These are phyloP conservation scores for Helminthosporium solani DNA, from an alignment of 2,329 filamentous ascomycete genomes.

Conservation along the genomic window DNA sequence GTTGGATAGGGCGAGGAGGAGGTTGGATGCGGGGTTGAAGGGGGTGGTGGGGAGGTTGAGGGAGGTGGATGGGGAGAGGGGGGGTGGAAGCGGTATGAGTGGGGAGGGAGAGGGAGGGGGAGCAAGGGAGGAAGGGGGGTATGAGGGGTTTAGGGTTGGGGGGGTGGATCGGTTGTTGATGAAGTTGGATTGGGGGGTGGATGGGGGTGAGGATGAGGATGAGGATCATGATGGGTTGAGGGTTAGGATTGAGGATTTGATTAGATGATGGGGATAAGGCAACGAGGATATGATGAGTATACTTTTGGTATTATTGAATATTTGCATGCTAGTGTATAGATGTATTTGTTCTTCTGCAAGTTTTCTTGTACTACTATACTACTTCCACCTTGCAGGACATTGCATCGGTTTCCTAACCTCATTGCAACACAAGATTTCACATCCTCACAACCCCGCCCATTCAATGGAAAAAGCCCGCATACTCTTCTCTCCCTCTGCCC, in stretches of 20 bases:
- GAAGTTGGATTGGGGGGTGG: conserved; percentile 72
- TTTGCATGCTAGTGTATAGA: too few relatives aligned
- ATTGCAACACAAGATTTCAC: too few relatives aligned
- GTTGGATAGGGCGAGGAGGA: conserved; percentile 62
- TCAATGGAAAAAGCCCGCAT: conserved; percentile 82
- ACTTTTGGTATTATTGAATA: not conserved
- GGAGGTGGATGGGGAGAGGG: conserved; percentile 59
- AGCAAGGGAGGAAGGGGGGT: conserved; percentile 51
- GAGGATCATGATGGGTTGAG: not conserved
- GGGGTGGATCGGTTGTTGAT: conserved; percentile 84
- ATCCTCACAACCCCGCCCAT: conserved; percentile 88
- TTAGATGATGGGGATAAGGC: conserved; percentile 6
- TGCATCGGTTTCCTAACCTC: too few relatives aligned
- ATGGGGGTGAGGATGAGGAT: conserved; percentile 30
- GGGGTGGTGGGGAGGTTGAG: conserved; percentile 58
- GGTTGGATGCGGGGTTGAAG: conserved; percentile 68
- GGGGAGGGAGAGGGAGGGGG: conserved; percentile 14
- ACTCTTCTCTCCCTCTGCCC: conserved; percentile 37
- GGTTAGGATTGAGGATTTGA: conserved; percentile 13
- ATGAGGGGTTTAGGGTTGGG: conserved; percentile 70
- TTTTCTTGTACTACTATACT: too few relatives aligned
- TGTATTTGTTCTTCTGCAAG: too few relatives aligned
- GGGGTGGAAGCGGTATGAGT: conserved; percentile 30
- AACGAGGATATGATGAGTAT: not conserved
- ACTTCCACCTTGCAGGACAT: too few relatives aligned